Evolutionary conservation across 495 filamentous ascomycete species (phyloP).

Genomic region (Penicillium pancosmium): DNA sequence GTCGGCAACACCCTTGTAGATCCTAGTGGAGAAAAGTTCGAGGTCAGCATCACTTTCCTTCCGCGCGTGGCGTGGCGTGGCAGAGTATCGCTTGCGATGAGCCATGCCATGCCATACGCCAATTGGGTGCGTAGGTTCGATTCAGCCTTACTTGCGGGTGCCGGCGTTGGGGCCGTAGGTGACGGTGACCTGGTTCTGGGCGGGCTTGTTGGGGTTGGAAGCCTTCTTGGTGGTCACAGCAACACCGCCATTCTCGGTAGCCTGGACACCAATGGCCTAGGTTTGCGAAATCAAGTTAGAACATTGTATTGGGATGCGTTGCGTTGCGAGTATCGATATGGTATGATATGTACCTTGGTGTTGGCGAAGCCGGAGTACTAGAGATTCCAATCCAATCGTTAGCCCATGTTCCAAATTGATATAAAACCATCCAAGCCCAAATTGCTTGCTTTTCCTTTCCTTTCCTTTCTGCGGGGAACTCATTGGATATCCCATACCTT

Average conservation of each 20-base stretch:
- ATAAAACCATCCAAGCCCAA: neutral
- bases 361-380: slow-evolving; percentile 90
- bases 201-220: slow-evolving; percentile 65
- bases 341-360: slow-evolving; percentile 70
- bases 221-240: slow-evolving; percentile 82
- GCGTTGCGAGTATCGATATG: neutral
- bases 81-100: too few species aligned
- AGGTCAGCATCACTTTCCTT: slow-evolving; percentile 20
- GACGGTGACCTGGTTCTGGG: slow-evolving; percentile 60
- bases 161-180: slow-evolving; percentile 69
- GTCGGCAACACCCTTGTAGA: slow-evolving; percentile 82
- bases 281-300: slow-evolving; percentile 15
- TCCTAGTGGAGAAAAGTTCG: slow-evolving; percentile 52
- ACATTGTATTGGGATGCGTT: neutral
- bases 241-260: slow-evolving; percentile 68
- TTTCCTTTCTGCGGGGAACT: neutral
- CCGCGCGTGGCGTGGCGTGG: too few species aligned
- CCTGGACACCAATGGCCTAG: slow-evolving; percentile 79
- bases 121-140: neutral
- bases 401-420: neutral
- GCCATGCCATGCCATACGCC: neutral
- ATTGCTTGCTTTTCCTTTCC: neutral
- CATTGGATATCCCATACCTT: slow-evolving; percentile 62
- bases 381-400: slow-evolving; percentile 4
- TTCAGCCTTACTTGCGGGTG: slow-evolving; percentile 70